These are phyloP conservation scores for Xerocomus nothofagi DNA, from an alignment of 1,284 basidiomycete species.

Conservation along the genomic window DNA sequence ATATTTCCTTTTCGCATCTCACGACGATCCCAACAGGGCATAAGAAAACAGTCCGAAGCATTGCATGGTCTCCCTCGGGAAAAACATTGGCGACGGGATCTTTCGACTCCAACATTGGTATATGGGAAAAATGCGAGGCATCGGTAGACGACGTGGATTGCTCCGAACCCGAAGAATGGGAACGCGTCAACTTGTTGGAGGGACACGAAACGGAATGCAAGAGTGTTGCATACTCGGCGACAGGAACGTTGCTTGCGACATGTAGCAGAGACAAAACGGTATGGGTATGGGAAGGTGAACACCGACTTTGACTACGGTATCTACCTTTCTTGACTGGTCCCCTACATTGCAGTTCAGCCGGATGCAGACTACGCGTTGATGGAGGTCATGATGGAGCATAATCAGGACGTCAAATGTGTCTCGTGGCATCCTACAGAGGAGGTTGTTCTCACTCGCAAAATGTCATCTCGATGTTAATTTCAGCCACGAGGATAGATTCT, in stretches of 20 bases:
- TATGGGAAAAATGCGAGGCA: slow-evolving; percentile 78
- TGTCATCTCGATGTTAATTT: slow-evolving; percentile 22
- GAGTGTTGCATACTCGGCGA: slow-evolving; percentile 82
- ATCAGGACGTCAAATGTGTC: slow-evolving; percentile 94
- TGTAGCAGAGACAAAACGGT: slow-evolving; percentile 97
- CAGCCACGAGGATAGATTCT: slow-evolving; percentile 65
- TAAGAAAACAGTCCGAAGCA: slow-evolving; percentile 83
- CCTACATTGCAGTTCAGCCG: slow-evolving; percentile 66
- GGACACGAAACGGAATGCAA: slow-evolving; percentile 99
- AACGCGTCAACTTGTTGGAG: slow-evolving; percentile 86
- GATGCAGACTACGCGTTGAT: slow-evolving; percentile 96
- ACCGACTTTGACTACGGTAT: not conserved
- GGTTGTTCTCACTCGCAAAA: slow-evolving; percentile 43
- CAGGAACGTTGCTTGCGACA: slow-evolving; percentile 84
- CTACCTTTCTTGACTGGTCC: not conserved
- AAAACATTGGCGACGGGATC: slow-evolving; percentile 90
- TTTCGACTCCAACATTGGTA: slow-evolving; percentile 90
- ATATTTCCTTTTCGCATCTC: slow-evolving; percentile 51
- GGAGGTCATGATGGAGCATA: slow-evolving; percentile 96
- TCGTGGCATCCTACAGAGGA: slow-evolving; percentile 96
- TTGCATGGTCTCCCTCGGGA: slow-evolving; percentile 92
- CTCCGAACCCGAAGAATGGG: slow-evolving; percentile 60
- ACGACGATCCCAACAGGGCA: slow-evolving; percentile 82
- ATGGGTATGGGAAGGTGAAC: slow-evolving; percentile 97
- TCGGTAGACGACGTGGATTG: slow-evolving; percentile 44